phyloP scores from a whole-genome alignment of 148 eudicot genomes.

The Amaranthus hypochondriacus region DNA sequence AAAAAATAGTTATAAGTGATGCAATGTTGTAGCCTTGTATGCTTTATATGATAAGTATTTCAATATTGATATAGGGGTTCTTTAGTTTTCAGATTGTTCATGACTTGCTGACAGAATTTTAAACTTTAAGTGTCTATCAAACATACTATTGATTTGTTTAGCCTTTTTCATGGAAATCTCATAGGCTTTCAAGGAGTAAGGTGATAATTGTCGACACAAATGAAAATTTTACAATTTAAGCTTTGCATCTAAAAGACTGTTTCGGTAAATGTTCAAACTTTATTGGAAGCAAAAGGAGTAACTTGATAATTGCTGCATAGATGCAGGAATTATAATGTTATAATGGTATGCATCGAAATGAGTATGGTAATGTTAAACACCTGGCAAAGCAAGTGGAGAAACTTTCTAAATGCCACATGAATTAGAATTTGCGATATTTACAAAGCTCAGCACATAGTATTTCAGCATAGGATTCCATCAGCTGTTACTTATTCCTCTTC shows the following conservation, averaged over 20 bases:
- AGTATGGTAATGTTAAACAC: too few relatives aligned
- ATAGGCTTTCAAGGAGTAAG: background rate
- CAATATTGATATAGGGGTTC: background rate
- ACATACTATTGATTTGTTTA: too few relatives aligned
- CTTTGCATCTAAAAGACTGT: too few relatives aligned
- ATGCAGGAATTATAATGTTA: background rate
- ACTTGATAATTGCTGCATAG: background rate
- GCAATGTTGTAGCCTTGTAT: too few relatives aligned
- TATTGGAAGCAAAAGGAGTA: background rate
- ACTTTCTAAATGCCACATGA: too few relatives aligned
- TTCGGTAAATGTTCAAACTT: too few relatives aligned
- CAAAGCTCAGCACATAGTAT: background rate
- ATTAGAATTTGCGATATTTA: background rate
- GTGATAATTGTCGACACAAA: too few relatives aligned
- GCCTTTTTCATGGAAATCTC: background rate
- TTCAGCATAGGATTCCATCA: background rate
- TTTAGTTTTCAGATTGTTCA: background rate
- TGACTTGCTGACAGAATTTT: background rate
- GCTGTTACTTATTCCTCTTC: background rate
- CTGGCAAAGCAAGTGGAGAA: too few relatives aligned
- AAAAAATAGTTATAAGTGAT: too few relatives aligned
- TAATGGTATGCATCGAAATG: too few relatives aligned
- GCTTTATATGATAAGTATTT: too few relatives aligned
- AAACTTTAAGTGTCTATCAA: background rate
- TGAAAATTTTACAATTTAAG: too few relatives aligned